Evolutionary conservation across 768 basidiomycete genomes (phyloP).

Genomic region (Dacryopinax primogenitus): DNA sequence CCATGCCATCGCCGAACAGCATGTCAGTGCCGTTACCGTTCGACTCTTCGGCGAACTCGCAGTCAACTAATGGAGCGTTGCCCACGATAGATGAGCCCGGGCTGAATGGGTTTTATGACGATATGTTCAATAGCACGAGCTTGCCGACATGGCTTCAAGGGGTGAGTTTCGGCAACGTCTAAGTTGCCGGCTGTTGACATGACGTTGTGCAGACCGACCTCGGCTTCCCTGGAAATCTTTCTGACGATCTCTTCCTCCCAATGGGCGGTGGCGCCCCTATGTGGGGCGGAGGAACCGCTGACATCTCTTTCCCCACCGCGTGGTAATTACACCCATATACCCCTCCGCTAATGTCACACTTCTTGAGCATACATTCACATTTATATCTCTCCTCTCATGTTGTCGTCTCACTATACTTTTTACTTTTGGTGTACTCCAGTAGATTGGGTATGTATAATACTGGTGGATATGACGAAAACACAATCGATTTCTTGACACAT

Average conservation of each 20-base stretch:
- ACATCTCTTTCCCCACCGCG: constrained; percentile 8
- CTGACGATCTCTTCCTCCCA: constrained; percentile 72
- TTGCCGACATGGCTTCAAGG: constrained; percentile 88
- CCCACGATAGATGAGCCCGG: constrained; percentile 81
- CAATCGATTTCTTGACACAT: constrained; percentile 9
- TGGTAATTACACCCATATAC: constrained; percentile 4
- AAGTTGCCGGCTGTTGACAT: neutral
- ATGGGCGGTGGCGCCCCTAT: constrained; percentile 11
- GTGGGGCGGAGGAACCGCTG: neutral
- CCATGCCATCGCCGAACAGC: constrained; percentile 34
- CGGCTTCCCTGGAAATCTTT: constrained; percentile 81
- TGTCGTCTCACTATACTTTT: neutral
- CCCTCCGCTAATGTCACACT: neutral
- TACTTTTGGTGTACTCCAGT: constrained; percentile 11
- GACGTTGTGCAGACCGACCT: constrained; percentile 58
- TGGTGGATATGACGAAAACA: neutral
- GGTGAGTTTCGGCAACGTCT: constrained; percentile 33
- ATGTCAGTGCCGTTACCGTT: constrained; percentile 44
- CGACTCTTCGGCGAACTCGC: constrained; percentile 37
- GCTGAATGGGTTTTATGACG: constrained; percentile 48
- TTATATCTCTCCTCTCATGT: neutral
- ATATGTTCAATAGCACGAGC: constrained; percentile 57
- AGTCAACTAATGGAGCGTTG: constrained; percentile 31
- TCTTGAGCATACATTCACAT: constrained; percentile 11
- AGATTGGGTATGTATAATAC: neutral